These are phyloP conservation scores for Aspergillus affinis DNA, from an alignment of 495 filamentous ascomycete species.

Conservation along the genomic window DNA sequence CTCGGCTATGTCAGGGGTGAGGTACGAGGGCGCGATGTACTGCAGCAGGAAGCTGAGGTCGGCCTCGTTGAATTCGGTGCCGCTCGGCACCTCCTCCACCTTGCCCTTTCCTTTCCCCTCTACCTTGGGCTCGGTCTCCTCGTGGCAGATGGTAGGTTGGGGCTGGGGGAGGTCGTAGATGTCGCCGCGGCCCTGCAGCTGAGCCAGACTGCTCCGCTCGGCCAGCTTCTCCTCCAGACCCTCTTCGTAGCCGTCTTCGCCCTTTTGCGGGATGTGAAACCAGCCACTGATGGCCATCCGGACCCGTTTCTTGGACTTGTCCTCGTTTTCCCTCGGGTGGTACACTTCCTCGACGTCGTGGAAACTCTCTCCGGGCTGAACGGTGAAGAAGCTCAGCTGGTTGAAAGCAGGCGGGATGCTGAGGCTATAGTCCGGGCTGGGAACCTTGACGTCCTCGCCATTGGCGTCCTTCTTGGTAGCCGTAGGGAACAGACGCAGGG, in stretches of 20 bases:
- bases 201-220: conserved; percentile 82
- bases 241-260: conserved; percentile 88
- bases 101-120: conserved; percentile 47
- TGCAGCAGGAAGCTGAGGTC: conserved; percentile 86
- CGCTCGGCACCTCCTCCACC: conserved; percentile 40
- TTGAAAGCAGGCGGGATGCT: conserved; percentile 93
- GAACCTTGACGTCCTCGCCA: conserved; percentile 70
- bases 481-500: conserved; percentile 85
- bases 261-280: conserved; percentile 96
- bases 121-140: conserved; percentile 24
- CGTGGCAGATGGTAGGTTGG: conserved; percentile 46
- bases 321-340: conserved; percentile 61
- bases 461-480: conserved; percentile 59
- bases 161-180: conserved; percentile 78
- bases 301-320: conserved; percentile 65
- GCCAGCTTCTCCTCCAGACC: conserved; percentile 87
- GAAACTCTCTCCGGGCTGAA: conserved; percentile 95
- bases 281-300: conserved; percentile 99
- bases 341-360: conserved; percentile 99
- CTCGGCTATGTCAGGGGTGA: conserved; percentile 92
- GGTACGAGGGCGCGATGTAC: conserved; percentile 83
- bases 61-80: conserved; percentile 59
- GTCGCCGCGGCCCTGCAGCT: conserved; percentile 88
- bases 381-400: conserved; percentile 96
- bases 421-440: conserved; percentile 69